Conservation (phyloP, 768 basidiomycete genomes). For the Serendipita indica region DNA sequence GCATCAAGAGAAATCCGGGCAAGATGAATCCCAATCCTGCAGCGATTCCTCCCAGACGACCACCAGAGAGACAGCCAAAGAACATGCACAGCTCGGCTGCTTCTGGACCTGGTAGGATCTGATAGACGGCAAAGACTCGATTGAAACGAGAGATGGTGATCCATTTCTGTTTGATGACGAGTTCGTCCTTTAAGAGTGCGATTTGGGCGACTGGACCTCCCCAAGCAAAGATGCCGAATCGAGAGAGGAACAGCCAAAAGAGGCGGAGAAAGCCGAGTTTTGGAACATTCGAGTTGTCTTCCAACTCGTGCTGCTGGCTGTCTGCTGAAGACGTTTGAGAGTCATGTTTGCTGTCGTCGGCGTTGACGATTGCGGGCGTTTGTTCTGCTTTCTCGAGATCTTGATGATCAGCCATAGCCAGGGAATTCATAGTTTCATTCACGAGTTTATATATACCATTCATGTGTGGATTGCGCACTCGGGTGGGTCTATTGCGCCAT, state of each 20-base stretch:
- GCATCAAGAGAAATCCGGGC: conserved; percentile 9
- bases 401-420: too few species aligned
- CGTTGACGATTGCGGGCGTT: too few species aligned
- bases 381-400: too few species aligned
- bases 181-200: conserved; percentile 9
- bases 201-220: conserved; percentile 11
- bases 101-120: conserved; percentile 11
- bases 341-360: too few species aligned
- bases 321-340: too few species aligned
- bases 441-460: too few species aligned
- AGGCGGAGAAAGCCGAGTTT: conserved; percentile 4
- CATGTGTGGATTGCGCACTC: too few species aligned
- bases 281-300: conserved; percentile 11
- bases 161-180: conserved; percentile 9
- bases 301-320: too few species aligned
- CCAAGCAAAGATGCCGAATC: conserved; percentile 10
- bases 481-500: too few species aligned
- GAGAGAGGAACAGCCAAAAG: conserved; percentile 10
- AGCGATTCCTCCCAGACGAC: conserved; percentile 8
- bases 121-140: conserved; percentile 11
- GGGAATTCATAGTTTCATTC: too few species aligned
- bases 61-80: conserved; percentile 12
- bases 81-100: conserved; percentile 12
- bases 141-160: conserved; percentile 9
- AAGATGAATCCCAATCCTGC: conserved; percentile 10